These are phyloP conservation scores for Cochlearia excelsa DNA, from an alignment of 345 rosid genomes.

Conservation along the genomic window DNA sequence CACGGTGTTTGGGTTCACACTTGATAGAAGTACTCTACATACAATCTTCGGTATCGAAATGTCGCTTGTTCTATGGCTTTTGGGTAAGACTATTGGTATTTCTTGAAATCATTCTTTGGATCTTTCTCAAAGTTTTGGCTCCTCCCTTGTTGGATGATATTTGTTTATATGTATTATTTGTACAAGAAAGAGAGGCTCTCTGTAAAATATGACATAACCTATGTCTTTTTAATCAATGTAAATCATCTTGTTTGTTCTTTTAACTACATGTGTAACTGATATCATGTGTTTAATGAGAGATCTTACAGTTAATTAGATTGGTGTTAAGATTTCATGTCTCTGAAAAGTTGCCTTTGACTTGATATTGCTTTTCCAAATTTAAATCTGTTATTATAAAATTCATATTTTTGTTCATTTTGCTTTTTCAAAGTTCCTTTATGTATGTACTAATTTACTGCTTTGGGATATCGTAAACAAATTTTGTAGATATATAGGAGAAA, in stretches of 20 bases:
- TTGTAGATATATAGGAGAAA: too few relatives aligned
- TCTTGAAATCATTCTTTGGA: slow-evolving; percentile 40
- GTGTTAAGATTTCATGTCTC: not conserved
- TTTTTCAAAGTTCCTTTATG: too few relatives aligned
- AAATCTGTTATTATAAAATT: too few relatives aligned
- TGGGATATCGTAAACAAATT: too few relatives aligned
- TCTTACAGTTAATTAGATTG: slow-evolving; percentile 24
- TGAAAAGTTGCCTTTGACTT: not conserved
- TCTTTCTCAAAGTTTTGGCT: slow-evolving; percentile 18
- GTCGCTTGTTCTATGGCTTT: slow-evolving; percentile 86
- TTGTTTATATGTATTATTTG: slow-evolving; percentile 12
- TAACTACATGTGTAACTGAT: slow-evolving; percentile 7
- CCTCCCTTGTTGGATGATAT: slow-evolving; percentile 17
- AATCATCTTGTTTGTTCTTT: slow-evolving; percentile 26
- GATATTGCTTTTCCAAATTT: too few relatives aligned
- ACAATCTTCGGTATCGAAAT: slow-evolving; percentile 79
- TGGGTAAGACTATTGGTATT: slow-evolving; percentile 81
- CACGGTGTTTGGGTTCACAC: slow-evolving; percentile 73
- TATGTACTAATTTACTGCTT: too few relatives aligned
- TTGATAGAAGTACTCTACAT: slow-evolving; percentile 76
- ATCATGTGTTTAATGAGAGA: slow-evolving; percentile 19
- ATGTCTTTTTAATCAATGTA: slow-evolving; percentile 19
- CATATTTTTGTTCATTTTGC: too few relatives aligned
- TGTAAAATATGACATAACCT: slow-evolving; percentile 21
- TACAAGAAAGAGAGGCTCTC: slow-evolving; percentile 11